A percentile compares a stretch with the other conserved stretches of the same genome.
Conservation (phyloP, 176 grass and related monocot genomes). For the Chrysopogon serrulatus region DNA sequence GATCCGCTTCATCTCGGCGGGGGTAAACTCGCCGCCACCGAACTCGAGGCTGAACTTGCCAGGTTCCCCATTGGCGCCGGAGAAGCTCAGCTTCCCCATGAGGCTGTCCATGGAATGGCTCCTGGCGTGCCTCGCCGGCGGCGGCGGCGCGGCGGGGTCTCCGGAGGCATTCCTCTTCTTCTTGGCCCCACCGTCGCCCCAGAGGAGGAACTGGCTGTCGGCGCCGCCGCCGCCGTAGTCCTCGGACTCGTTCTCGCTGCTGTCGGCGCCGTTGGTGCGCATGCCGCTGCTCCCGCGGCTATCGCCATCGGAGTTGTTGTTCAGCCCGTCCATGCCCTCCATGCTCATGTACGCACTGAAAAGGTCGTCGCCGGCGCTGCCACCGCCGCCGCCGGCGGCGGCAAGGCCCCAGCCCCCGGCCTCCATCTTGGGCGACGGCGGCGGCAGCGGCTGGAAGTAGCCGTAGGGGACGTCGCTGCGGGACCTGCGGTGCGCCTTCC, state of each 20-base stretch:
- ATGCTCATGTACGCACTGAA: conserved; percentile 90
- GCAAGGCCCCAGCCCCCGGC: conserved; percentile 34
- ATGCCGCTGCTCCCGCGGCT: conserved; percentile 74
- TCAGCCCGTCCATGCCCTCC: conserved; percentile 74
- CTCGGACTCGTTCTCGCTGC: conserved; percentile 94
- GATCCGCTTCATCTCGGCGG: conserved; percentile 93
- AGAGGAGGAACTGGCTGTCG: conserved; percentile 43
- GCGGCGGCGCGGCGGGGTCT: conserved; percentile 2
- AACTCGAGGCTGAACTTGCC: conserved; percentile 85
- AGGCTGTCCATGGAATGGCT: conserved; percentile 93
- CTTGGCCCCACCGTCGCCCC: conserved; percentile 28
- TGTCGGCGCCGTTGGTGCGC: conserved; percentile 77
- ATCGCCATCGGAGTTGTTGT: conserved; percentile 74
- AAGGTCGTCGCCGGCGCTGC: conserved; percentile 62
- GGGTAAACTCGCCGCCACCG: conserved; percentile 81
- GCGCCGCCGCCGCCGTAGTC: conserved; percentile 41
- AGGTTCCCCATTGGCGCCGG: conserved; percentile 27
- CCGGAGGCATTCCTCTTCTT: conserved; percentile 45
- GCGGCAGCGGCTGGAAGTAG: conserved; percentile 50
- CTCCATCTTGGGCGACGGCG: conserved; percentile 54
- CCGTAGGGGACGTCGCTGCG: conserved; percentile 76
- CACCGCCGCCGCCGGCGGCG: background rate
- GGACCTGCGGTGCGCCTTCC: conserved; percentile 65
- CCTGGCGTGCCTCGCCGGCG: conserved; percentile 36
- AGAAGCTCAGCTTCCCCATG: conserved; percentile 73